Conservation (phyloP, 2,329 filamentous ascomycete species). For the Stachybotrys chlorohalonatus region DNA sequence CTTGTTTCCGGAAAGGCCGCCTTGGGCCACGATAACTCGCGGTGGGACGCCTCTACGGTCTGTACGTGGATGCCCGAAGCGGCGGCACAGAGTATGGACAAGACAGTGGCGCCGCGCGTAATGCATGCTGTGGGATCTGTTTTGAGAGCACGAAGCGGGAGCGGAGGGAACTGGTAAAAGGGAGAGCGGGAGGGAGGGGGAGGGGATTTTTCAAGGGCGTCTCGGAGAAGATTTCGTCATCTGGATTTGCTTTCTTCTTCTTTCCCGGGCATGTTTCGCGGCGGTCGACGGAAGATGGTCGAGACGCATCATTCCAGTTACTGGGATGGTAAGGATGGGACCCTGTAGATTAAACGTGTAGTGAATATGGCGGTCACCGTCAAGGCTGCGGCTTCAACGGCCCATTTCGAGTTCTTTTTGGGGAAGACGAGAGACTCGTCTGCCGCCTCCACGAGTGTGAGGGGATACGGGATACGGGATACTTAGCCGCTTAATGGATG, state of each 20-base stretch:
- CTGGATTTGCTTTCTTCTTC: conserved; percentile 8
- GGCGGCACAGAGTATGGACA: conserved; percentile 2
- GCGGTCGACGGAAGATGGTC: background rate
- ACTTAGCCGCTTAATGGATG: too few species aligned
- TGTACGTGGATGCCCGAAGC: background rate
- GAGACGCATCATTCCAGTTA: background rate
- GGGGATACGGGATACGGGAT: too few species aligned
- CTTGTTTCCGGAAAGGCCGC: conserved; percentile 4
- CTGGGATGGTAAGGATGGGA: background rate
- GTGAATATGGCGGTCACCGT: background rate
- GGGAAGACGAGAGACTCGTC: background rate
- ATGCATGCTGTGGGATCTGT: conserved; percentile 12
- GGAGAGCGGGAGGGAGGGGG: conserved; percentile 5
- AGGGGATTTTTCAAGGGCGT: conserved; percentile 8
- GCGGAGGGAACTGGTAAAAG: conserved; percentile 11
- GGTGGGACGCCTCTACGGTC: background rate
- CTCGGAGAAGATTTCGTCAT: conserved; percentile 15
- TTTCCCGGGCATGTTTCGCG: background rate
- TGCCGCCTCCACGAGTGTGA: too few species aligned
- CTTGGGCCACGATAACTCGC: background rate
- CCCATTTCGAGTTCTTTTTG: background rate
- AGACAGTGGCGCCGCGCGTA: conserved; percentile 5
- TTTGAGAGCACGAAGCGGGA: conserved; percentile 18
- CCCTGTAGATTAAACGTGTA: background rate
- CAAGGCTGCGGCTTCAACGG: background rate